A percentile compares a stretch with the other conserved stretches of the same genome.
These are phyloP conservation scores for Pueraria montana DNA, from an alignment of 306 rosid genomes.

Conservation along the genomic window DNA sequence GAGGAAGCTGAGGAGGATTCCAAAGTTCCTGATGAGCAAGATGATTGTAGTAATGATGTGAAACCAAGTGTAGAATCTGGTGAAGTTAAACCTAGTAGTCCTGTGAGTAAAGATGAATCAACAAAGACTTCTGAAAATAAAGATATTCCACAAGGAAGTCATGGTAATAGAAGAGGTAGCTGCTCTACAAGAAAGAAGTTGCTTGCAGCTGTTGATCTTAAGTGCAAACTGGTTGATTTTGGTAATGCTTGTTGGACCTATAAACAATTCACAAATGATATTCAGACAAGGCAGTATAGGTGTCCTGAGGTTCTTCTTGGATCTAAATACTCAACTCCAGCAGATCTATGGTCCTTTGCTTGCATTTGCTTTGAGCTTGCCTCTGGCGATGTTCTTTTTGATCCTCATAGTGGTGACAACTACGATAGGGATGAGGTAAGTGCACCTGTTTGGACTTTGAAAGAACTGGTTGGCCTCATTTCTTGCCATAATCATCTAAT, in stretches of 20 bases:
- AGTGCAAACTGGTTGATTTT: constrained; percentile 96
- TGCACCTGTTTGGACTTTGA: constrained; percentile 24
- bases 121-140: constrained; percentile 59
- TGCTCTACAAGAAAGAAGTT: constrained; percentile 72
- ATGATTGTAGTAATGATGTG: constrained; percentile 60
- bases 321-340: constrained; percentile 91
- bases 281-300: constrained; percentile 98
- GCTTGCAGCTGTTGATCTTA: constrained; percentile 74
- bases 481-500: constrained; percentile 31
- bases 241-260: constrained; percentile 99
- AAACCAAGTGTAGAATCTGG: constrained; percentile 53
- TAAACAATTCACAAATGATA: constrained; percentile 95
- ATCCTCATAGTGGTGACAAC: constrained; percentile 96
- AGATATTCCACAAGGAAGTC: constrained; percentile 58
- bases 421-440: constrained; percentile 97
- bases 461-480: constrained; percentile 33
- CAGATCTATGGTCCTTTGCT: constrained; percentile 97
- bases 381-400: constrained; percentile 97
- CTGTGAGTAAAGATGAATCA: constrained; percentile 53
- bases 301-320: constrained; percentile 98
- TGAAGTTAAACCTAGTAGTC: constrained; percentile 58
- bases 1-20: constrained; percentile 68
- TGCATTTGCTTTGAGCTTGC: constrained; percentile 98
- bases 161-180: constrained; percentile 65
- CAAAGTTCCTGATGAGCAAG: constrained; percentile 53